Base-by-base conservation (phyloP, 805 yeast genomes). In the Ogataea polymorpha region DNA sequence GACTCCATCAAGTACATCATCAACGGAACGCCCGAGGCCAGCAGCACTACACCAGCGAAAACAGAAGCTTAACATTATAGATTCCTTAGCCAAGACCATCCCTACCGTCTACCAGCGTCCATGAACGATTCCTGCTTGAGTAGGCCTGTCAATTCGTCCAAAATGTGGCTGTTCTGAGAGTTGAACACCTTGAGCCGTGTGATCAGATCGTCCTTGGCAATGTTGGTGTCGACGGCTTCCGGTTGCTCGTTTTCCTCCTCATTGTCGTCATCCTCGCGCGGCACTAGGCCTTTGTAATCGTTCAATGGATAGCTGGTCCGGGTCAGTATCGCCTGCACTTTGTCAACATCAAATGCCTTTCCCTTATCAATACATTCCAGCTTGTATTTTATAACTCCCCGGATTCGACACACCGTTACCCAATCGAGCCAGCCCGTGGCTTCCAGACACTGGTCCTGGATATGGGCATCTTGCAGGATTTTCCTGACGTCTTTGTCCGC, bases 351-450 rank as follows among this genome's bases (percentile, higher is more conserved):
- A 45, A 80, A 50, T 25, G 70, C 58, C 55, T 68, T 67, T 49
- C 77, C 72, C 63, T 62, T 74, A 62, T 75, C 77, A 34, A 85
- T 61, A 45, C 80, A 75, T 15, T 75, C 75, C 41, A 89, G 63
- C 58, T 88, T 89, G 53, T 84, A 83, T 51, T 87, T 72, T 44
- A 88, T 72, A 14, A 90, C 72, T 36, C 80, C 69, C 51, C 96
- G 72, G 3, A 88, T 65, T 21, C 80, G 78, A 20, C 75, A 72
- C 54, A 88, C 69, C 3, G 81, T 77, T 31, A 77, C 70, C 46
- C 72, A 75, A 39, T 72, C 72, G 45, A 77, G 74, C 98, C 98
- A 91, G 1, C 98, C 98, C 41, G 82, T 84, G 35, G 75, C 74
- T 43, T 74, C 76, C 44, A 79, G 80, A 16, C 78, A 73, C 9